Evolutionary conservation across 495 filamentous ascomycete genomes (phyloP), one percentile per base, ranked within the genome.

Genomic region (Tuber borchii): DNA sequence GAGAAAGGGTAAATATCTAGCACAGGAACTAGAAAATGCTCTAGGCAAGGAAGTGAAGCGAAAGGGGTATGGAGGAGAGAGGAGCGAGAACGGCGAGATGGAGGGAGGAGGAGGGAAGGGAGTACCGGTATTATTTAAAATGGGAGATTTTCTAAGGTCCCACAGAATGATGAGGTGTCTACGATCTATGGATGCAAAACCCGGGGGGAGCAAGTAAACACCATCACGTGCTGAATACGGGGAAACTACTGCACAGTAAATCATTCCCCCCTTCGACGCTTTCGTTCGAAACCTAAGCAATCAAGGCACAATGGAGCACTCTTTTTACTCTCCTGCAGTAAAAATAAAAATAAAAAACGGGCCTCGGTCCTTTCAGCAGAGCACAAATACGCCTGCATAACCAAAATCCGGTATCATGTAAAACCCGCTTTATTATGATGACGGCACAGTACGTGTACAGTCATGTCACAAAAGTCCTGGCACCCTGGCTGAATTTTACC

Each of bases 131-230:
- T 31, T 34, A 65, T 34, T 65, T 65, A 10, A 34, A 65, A 31
- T 34, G 26, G 26, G 56, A 34, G 26, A 31, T 65, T 34, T 34
- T 34, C 56, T 34, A 12, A 26, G 56, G 56, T 34, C 56, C 10
- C 56, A 61, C 56, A 61, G 56, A 22, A 61, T 61, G 56, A 61
- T 61, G 56, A 61, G 56, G 56, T 61, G 56, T 61, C 56, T 61
- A 12, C 26, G 56, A 12, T 14, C 34, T 14, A 65, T 65, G 56
- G 56, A 65, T 65, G 14, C 56, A 65, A 65, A 19, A 31, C 51
- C 12, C 56, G 12, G 20, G 12, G 4, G 12, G 14, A 43, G 12
- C 12, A 34, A 34, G 56, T 65, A 65, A 65, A 65, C 56, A 65
- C 26, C 56, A 34, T 65, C 56, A 65, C 26, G 56, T 34, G 56